Conservation (phyloP, 805 yeast species). For the Ogataea pilisensis region DNA sequence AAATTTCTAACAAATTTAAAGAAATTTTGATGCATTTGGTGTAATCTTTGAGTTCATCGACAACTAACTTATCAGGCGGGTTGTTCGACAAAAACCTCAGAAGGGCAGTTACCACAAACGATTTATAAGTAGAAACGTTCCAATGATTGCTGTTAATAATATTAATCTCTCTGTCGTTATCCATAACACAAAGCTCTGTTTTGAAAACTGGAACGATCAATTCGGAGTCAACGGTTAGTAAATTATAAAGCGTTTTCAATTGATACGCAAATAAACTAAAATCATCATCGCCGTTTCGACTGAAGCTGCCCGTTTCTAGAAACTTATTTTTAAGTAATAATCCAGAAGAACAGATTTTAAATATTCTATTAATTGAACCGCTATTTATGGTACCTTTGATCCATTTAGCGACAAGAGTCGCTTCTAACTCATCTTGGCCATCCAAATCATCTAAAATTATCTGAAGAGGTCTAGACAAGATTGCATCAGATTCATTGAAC, state of each 20-base stretch:
- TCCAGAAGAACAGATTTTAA: slow-evolving; percentile 53
- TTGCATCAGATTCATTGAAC: slow-evolving; percentile 43
- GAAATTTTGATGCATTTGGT: slow-evolving; percentile 37
- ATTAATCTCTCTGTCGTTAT: slow-evolving; percentile 38
- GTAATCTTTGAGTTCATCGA: slow-evolving; percentile 26
- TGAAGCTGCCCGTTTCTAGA: slow-evolving; percentile 25
- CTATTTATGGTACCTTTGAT: slow-evolving; percentile 38
- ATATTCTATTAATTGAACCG: slow-evolving; percentile 58
- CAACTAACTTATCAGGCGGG: slow-evolving; percentile 16
- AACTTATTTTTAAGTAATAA: slow-evolving; percentile 41
- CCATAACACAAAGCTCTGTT: slow-evolving; percentile 56
- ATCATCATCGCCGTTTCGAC: slow-evolving; percentile 47
- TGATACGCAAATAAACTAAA: slow-evolving; percentile 60
- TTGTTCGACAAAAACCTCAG: slow-evolving; percentile 39
- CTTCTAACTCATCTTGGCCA: slow-evolving; percentile 39
- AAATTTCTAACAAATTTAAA: slow-evolving; percentile 40
- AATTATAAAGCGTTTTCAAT: slow-evolving; percentile 46
- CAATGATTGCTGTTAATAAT: slow-evolving; percentile 40
- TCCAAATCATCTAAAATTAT: slow-evolving; percentile 62
- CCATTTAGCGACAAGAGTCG: slow-evolving; percentile 46
- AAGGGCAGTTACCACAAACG: slow-evolving; percentile 44
- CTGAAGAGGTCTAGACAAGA: slow-evolving; percentile 61
- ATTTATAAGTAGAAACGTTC: slow-evolving; percentile 59
- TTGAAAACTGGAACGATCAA: slow-evolving; percentile 45
- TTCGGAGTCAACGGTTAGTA: slow-evolving; percentile 44